phyloP scores from a whole-genome alignment of 2,329 filamentous ascomycete genomes.

The Drechslerella coelobrocha region DNA sequence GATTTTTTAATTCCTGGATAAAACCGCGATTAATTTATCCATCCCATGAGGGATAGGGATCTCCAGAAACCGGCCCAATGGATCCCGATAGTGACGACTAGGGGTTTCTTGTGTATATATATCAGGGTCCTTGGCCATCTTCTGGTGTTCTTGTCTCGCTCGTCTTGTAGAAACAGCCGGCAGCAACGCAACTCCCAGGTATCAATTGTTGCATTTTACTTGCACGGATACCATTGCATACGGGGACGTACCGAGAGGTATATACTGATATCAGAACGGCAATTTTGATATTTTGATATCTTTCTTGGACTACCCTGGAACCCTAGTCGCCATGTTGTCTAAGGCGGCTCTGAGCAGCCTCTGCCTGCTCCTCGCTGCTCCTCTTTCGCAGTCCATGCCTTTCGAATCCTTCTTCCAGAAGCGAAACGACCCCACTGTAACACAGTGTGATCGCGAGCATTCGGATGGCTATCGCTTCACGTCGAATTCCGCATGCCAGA shows the following conservation, averaged over 20 bases:
- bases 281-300: conserved; percentile 14
- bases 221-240: neutral
- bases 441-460: conserved; percentile 22
- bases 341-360: conserved; percentile 33
- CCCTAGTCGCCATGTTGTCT: conserved; percentile 24
- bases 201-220: conserved; percentile 37
- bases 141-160: conserved; percentile 24
- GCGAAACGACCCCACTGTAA: conserved; percentile 9
- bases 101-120: conserved; percentile 23
- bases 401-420: neutral
- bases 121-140: conserved; percentile 28
- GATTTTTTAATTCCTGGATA: conserved; percentile 33
- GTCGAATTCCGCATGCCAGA: conserved; percentile 42
- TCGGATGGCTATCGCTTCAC: conserved; percentile 44
- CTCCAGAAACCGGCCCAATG: conserved; percentile 21
- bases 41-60: conserved; percentile 33
- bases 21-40: conserved; percentile 36
- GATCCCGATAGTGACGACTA: conserved; percentile 12
- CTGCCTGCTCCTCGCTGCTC: conserved; percentile 27
- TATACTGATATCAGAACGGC: conserved; percentile 26
- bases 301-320: neutral
- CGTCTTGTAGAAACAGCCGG: conserved; percentile 39
- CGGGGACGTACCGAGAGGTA: neutral
- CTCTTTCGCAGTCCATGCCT: conserved; percentile 26
- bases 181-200: conserved; percentile 20